A percentile compares a stretch with the other conserved stretches of the same genome.
Conservation (phyloP, 2,329 filamentous ascomycete species). For the Cytospora leucostoma region DNA sequence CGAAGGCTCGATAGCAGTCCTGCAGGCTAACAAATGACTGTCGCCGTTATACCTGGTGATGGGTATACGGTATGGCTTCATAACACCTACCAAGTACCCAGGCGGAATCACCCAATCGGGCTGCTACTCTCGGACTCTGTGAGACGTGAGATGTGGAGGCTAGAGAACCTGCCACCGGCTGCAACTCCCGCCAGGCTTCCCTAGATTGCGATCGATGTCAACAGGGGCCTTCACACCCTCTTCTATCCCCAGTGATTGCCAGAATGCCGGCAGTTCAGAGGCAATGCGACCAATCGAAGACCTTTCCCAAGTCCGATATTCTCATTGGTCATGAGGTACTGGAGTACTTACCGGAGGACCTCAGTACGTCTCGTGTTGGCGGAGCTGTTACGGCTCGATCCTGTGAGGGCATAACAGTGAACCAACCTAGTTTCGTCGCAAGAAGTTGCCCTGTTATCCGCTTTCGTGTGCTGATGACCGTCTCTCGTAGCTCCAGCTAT, state of each 20-base stretch:
- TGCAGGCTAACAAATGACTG: background rate
- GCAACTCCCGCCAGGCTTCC: background rate
- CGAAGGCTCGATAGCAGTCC: background rate
- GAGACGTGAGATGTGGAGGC: background rate
- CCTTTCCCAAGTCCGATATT: constrained; percentile 8
- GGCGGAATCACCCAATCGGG: background rate
- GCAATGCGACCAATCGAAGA: background rate
- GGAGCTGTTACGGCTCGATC: background rate
- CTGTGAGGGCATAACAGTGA: background rate
- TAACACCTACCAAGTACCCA: too few relatives aligned
- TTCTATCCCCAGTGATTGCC: background rate
- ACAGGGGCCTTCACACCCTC: constrained; percentile 5
- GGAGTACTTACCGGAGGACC: too few relatives aligned
- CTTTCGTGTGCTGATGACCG: background rate
- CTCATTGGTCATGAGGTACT: background rate
- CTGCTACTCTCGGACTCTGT: background rate
- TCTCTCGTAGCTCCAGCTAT: background rate
- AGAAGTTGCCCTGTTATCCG: background rate
- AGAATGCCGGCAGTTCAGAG: constrained; percentile 20
- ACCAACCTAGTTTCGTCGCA: background rate
- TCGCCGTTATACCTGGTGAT: background rate
- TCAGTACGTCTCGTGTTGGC: background rate
- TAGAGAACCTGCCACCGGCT: background rate
- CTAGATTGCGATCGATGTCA: background rate
- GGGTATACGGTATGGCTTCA: background rate